Evolutionary conservation across 495 filamentous ascomycete genomes (phyloP).

Genomic region (Podospora pseudopauciseta): DNA sequence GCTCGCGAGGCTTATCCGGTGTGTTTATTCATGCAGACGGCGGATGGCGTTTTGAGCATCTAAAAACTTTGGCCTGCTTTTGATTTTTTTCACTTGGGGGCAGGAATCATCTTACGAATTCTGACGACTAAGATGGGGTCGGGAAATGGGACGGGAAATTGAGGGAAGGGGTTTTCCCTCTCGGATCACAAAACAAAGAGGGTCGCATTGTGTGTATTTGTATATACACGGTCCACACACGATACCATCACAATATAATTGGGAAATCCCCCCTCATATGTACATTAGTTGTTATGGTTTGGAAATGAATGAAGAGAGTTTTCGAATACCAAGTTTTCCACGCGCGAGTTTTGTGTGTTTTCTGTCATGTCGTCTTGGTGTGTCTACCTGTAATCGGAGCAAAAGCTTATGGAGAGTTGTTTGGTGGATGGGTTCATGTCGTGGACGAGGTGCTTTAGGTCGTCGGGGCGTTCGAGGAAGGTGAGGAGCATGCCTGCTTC

Average conservation of each 20-base stretch:
- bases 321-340: neutral
- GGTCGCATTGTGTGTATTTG: neutral
- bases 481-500: neutral
- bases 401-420: neutral
- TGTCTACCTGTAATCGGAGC: neutral
- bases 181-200: neutral
- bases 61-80: conserved; percentile 23
- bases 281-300: neutral
- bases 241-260: conserved; percentile 18
- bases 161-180: conserved; percentile 6
- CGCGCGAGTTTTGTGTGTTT: neutral
- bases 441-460: neutral
- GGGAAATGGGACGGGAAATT: conserved; percentile 17
- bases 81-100: conserved; percentile 30
- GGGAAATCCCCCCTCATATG: conserved; percentile 29
- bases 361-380: neutral
- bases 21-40: conserved; percentile 40
- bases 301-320: neutral
- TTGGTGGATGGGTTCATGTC: neutral
- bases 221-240: neutral
- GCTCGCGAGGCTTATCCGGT: conserved; percentile 26
- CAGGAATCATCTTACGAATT: conserved; percentile 30
- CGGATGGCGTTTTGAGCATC: conserved; percentile 50
- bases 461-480: neutral
- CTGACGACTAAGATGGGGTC: conserved; percentile 26